A percentile compares a stretch with the other conserved stretches of the same genome.
Conservation (phyloP, 2,329 filamentous ascomycete genomes). For the Fusarium verticillioides region DNA sequence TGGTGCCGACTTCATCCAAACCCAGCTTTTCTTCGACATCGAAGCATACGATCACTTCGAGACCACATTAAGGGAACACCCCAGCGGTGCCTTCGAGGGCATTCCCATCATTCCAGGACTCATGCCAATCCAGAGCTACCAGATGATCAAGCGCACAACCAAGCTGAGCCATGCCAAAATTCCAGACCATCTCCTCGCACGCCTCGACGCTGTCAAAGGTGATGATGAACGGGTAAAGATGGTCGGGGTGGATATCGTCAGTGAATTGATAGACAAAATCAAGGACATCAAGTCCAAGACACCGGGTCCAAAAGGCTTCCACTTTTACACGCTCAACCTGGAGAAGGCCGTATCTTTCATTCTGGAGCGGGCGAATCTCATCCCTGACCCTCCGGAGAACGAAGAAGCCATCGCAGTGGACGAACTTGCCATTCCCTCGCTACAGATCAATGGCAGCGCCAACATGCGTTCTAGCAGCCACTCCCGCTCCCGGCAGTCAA, state of each 20-base stretch:
- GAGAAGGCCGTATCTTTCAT: slow-evolving; percentile 97
- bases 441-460: slow-evolving; percentile 62
- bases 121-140: slow-evolving; percentile 98
- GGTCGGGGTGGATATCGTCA: slow-evolving; percentile 83
- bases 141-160: slow-evolving; percentile 92
- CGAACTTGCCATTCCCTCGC: slow-evolving; percentile 39
- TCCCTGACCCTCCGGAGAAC: slow-evolving; percentile 70
- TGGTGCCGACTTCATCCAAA: slow-evolving; percentile 98
- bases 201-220: slow-evolving; percentile 77
- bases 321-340: slow-evolving; percentile 97
- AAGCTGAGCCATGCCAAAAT: slow-evolving; percentile 93
- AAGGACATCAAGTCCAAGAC: slow-evolving; percentile 70
- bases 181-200: slow-evolving; percentile 74
- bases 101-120: slow-evolving; percentile 93
- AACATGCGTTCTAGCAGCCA: slow-evolving; percentile 48
- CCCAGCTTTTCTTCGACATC: slow-evolving; percentile 94
- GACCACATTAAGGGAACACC: slow-evolving; percentile 77
- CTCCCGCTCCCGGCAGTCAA: slow-evolving; percentile 52
- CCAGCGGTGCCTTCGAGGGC: slow-evolving; percentile 84
- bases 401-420: slow-evolving; percentile 65
- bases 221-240: slow-evolving; percentile 86
- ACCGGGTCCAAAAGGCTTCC: slow-evolving; percentile 79
- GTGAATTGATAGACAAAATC: slow-evolving; percentile 84
- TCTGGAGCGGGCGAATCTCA: slow-evolving; percentile 84
- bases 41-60: slow-evolving; percentile 86